A percentile compares a stretch with the other conserved stretches of the same genome.
These are phyloP conservation scores for Calocybe cyanea DNA, from an alignment of 768 basidiomycete species.

Conservation along the genomic window DNA sequence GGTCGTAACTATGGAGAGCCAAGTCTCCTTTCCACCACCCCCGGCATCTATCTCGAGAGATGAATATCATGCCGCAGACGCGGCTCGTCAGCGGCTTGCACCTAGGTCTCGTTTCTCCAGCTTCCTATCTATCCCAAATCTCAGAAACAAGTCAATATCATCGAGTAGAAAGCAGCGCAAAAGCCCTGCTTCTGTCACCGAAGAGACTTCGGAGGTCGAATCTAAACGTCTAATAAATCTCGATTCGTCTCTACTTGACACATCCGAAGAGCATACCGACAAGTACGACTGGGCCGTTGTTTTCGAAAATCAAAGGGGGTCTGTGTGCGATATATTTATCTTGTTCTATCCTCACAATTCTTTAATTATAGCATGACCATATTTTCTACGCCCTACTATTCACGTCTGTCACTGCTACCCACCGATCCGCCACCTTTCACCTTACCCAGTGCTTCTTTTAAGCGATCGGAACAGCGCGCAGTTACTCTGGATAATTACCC, in stretches of 20 bases:
- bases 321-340: conserved; percentile 16
- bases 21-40: conserved; percentile 25
- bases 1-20: conserved; percentile 9
- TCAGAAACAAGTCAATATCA: conserved; percentile 17
- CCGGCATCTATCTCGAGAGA: conserved; percentile 36
- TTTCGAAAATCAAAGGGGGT: conserved; percentile 86
- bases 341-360: background rate
- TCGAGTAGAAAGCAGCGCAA: conserved; percentile 6
- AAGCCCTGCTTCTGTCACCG: background rate
- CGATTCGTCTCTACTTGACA: conserved; percentile 12
- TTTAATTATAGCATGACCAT: conserved; percentile 45
- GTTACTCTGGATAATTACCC: conserved; percentile 62
- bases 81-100: conserved; percentile 44
- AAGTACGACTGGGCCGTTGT: conserved; percentile 73
- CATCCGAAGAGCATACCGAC: conserved; percentile 36
- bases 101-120: conserved; percentile 30
- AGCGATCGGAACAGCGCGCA: conserved; percentile 46
- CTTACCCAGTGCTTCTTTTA: conserved; percentile 38
- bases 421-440: conserved; percentile 75
- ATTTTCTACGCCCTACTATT: conserved; percentile 74
- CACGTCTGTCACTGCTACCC: conserved; percentile 63
- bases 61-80: conserved; percentile 37
- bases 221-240: conserved; percentile 10
- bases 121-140: conserved; percentile 30
- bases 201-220: background rate